phyloP scores from a whole-genome alignment of 371 early-diverging fungal species.

The Gilbertella persicaria region DNA sequence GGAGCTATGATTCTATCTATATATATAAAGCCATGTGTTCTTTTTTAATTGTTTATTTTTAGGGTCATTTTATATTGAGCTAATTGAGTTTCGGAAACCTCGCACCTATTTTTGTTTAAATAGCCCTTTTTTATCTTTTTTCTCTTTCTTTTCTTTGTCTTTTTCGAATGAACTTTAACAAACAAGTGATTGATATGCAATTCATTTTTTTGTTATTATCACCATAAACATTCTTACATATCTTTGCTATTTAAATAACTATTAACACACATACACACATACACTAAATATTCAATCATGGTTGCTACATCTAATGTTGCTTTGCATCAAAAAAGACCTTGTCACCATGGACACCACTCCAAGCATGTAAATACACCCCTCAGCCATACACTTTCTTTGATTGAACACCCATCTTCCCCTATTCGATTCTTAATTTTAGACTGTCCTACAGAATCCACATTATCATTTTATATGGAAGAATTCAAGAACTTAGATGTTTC shows the following conservation, averaged over 20 bases:
- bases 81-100: neutral
- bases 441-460: slow-evolving; percentile 83
- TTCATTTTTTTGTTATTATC: neutral
- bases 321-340: no score
- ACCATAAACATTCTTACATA: neutral
- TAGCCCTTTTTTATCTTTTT: neutral
- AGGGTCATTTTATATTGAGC: neutral
- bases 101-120: neutral
- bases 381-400: slow-evolving; percentile 59
- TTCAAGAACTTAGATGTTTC: slow-evolving; percentile 72
- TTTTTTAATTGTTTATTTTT: neutral
- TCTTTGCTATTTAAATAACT: neutral
- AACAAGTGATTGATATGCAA: neutral
- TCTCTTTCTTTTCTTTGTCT: neutral
- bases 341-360: neutral
- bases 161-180: neutral
- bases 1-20: neutral
- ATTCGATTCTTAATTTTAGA: slow-evolving; percentile 88
- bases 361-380: slow-evolving; percentile 34
- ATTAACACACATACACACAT: neutral
- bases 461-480: slow-evolving; percentile 78
- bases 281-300: neutral
- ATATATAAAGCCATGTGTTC: neutral
- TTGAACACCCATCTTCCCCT: slow-evolving; percentile 27
- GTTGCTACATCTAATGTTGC: neutral